Conservation (phyloP, 148 eudicot species). For the Heliamphora exappendiculata region DNA sequence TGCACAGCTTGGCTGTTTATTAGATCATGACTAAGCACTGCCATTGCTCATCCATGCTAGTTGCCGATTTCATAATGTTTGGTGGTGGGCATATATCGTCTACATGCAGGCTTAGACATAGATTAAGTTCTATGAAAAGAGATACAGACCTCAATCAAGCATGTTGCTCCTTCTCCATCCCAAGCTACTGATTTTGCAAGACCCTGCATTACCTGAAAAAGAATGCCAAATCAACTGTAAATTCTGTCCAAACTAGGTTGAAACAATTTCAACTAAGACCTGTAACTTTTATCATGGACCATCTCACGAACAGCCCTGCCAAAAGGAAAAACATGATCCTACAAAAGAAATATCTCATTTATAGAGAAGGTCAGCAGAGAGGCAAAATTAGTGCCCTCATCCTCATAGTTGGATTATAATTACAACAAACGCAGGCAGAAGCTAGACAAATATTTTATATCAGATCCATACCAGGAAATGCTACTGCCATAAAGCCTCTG, state of each 20-base stretch:
- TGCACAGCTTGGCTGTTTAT: not conserved
- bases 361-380: not conserved
- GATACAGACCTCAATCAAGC: conserved; percentile 78
- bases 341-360: not conserved
- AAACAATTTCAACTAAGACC: not conserved
- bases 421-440: not conserved
- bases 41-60: not conserved
- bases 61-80: not conserved
- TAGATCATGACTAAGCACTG: conserved; percentile 1
- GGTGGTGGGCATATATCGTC: not conserved
- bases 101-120: not conserved
- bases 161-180: conserved; percentile 99
- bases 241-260: not conserved
- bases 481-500: not conserved
- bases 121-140: not conserved
- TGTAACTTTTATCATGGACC: not conserved
- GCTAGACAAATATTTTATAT: not conserved
- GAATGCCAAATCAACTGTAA: conserved; percentile 1
- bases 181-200: conserved; percentile 97
- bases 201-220: conserved; percentile 91
- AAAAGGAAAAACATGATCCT: not conserved
- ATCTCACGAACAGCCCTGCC: not conserved
- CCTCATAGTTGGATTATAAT: not conserved
- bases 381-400: not conserved
- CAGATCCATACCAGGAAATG: not conserved